Conservation (phyloP, 164 flowering plant genomes). For the Annona squamosa region DNA sequence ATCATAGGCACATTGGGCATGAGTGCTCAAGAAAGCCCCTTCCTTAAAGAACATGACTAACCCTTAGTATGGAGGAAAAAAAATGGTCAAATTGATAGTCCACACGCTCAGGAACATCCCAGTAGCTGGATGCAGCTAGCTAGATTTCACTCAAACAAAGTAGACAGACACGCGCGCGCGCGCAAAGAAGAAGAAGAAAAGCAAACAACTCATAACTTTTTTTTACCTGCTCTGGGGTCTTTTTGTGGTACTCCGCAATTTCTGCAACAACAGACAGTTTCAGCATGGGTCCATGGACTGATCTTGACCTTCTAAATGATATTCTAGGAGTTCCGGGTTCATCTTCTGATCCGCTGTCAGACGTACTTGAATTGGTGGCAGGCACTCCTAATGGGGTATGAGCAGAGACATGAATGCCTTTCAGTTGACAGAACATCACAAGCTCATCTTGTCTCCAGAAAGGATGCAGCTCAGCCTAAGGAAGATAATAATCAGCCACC, state of each 20-base stretch:
- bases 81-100: too few species aligned
- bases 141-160: neutral
- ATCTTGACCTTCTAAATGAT: slow-evolving; percentile 58
- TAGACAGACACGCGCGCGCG: neutral
- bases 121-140: neutral
- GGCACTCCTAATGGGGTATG: slow-evolving; percentile 73
- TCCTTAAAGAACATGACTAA: too few species aligned
- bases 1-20: neutral
- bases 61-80: too few species aligned
- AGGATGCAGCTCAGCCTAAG: slow-evolving; percentile 62
- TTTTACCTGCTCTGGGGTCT: slow-evolving; percentile 67
- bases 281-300: slow-evolving; percentile 69
- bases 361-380: slow-evolving; percentile 28
- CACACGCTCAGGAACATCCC: neutral
- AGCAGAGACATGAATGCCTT: slow-evolving; percentile 67
- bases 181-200: neutral
- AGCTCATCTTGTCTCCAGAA: slow-evolving; percentile 75
- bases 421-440: slow-evolving; percentile 54
- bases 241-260: slow-evolving; percentile 50
- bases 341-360: slow-evolving; percentile 50
- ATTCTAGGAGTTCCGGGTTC: slow-evolving; percentile 69
- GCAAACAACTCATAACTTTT: neutral
- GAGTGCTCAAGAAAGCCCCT: neutral
- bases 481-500: slow-evolving; percentile 12
- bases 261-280: slow-evolving; percentile 55